phyloP scores from a whole-genome alignment of 2,329 filamentous ascomycete species.

The Bisporella sp. region DNA sequence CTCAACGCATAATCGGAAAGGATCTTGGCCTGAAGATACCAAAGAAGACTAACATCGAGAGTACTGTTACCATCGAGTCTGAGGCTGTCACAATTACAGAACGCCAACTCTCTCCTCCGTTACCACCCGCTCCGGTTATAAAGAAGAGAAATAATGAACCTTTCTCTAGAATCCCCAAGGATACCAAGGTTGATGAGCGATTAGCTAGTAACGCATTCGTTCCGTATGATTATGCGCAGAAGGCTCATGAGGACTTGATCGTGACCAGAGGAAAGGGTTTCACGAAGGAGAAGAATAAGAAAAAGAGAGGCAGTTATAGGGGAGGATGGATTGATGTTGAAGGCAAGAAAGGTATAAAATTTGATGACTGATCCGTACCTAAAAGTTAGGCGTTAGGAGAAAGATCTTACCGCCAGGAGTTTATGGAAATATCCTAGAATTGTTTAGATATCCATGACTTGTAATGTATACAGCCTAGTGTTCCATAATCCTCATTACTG shows the following conservation, averaged over 20 bases:
- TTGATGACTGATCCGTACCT: conserved; percentile 59
- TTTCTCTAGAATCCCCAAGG: conserved; percentile 71
- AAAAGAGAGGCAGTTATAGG: conserved; percentile 83
- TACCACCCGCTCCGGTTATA: conserved; percentile 28
- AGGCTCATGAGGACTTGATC: conserved; percentile 80
- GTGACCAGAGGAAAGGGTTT: conserved; percentile 94
- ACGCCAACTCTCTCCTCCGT: conserved; percentile 26
- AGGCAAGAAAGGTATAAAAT: conserved; percentile 83
- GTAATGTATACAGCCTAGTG: too few relatives aligned
- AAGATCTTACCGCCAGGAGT: too few relatives aligned
- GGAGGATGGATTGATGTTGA: conserved; percentile 82
- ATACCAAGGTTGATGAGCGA: conserved; percentile 59
- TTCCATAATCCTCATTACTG: too few relatives aligned
- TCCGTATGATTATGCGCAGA: conserved; percentile 80
- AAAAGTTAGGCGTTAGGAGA: conserved; percentile 21
- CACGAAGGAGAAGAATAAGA: conserved; percentile 99
- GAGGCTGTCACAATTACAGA: conserved; percentile 27
- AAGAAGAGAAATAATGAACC: conserved; percentile 54
- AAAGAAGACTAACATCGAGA: background rate
- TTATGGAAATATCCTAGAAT: too few relatives aligned
- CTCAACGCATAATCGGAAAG: background rate
- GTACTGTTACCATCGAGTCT: conserved; percentile 4
- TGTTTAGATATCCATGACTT: too few relatives aligned
- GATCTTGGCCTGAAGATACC: background rate
- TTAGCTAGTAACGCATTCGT: conserved; percentile 77